A percentile compares a stretch with the other conserved stretches of the same genome.
These are phyloP conservation scores for Oryza rufipogon DNA, from an alignment of 176 grass and related monocot species.

Conservation along the genomic window DNA sequence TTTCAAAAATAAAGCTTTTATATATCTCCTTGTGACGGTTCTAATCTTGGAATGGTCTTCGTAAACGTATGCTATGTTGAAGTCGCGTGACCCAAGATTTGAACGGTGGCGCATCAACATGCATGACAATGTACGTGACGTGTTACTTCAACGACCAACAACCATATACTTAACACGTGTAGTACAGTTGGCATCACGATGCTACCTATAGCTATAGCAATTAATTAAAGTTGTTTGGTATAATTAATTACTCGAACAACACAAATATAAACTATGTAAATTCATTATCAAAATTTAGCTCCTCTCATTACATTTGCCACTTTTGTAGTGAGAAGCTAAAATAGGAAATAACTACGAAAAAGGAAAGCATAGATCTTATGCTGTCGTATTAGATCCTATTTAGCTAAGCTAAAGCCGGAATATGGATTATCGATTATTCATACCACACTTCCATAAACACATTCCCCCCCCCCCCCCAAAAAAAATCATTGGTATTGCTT, in stretches of 20 bases:
- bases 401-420: too few relatives aligned
- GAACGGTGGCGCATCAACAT: neutral
- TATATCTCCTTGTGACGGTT: neutral
- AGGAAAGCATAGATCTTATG: neutral
- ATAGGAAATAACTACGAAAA: neutral
- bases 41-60: neutral
- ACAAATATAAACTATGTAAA: neutral
- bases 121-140: neutral
- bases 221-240: too few relatives aligned
- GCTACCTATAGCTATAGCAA: too few relatives aligned
- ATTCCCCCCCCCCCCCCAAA: too few relatives aligned
- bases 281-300: too few relatives aligned
- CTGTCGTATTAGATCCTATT: too few relatives aligned
- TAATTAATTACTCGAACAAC: too few relatives aligned
- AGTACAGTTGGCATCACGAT: neutral
- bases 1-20: too few relatives aligned
- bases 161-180: neutral
- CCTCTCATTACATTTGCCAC: neutral
- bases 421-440: too few relatives aligned
- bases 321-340: neutral
- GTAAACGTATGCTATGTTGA: neutral
- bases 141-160: neutral
- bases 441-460: too few relatives aligned
- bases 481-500: too few relatives aligned
- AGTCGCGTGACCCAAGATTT: neutral